phyloP scores from a whole-genome alignment of 2,329 filamentous ascomycete genomes.

The Pseudogymnoascus destructans region DNA sequence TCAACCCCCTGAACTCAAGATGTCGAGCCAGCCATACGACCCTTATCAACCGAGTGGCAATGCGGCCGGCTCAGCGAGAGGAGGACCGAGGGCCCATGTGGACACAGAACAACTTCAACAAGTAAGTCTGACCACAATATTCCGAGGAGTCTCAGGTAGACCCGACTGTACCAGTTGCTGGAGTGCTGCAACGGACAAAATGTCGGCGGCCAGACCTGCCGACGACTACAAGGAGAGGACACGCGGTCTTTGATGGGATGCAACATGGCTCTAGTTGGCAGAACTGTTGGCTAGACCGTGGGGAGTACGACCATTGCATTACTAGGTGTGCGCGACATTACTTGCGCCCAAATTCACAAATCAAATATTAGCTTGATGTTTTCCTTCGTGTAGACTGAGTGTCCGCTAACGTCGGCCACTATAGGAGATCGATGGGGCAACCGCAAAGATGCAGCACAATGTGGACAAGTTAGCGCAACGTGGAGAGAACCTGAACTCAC shows the following conservation, averaged over 20 bases:
- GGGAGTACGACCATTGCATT: not conserved
- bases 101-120: conserved; percentile 24
- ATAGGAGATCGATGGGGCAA: conserved; percentile 95
- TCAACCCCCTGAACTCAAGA: not conserved
- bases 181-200: not conserved
- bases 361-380: not conserved
- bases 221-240: not conserved
- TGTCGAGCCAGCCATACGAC: conserved; percentile 50
- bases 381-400: not conserved
- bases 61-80: conserved; percentile 31
- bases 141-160: not conserved
- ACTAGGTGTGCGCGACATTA: not conserved
- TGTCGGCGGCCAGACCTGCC: not conserved
- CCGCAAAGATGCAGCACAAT: conserved; percentile 92
- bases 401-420: not conserved
- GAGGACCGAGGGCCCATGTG: conserved; percentile 37
- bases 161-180: not conserved
- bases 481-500: conserved; percentile 73
- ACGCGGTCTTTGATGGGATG: not conserved
- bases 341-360: not conserved
- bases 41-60: conserved; percentile 72
- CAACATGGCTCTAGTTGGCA: not conserved
- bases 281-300: not conserved
- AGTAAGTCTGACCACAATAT: not conserved
- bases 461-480: conserved; percentile 94